Conservation (phyloP, 2,329 filamentous ascomycete species). For the Aspergillus felis region DNA sequence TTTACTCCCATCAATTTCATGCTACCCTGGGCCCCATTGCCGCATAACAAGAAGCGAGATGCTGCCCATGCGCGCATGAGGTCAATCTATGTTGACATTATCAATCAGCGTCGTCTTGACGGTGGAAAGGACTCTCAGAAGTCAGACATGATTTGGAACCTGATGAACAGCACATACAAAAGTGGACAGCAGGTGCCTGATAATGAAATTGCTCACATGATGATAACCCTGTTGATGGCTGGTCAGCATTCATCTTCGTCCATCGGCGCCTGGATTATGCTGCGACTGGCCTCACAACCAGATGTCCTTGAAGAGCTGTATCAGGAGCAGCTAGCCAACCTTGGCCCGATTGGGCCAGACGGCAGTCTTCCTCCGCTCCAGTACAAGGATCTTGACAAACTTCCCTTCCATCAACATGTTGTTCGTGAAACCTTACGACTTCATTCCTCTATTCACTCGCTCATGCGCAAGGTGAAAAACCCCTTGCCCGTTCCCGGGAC, state of each 20-base stretch:
- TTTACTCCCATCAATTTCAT: slow-evolving; percentile 80
- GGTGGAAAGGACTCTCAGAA: slow-evolving; percentile 33
- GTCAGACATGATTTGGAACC: slow-evolving; percentile 71
- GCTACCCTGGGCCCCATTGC: slow-evolving; percentile 73
- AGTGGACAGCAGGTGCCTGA: slow-evolving; percentile 66
- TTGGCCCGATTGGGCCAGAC: slow-evolving; percentile 37
- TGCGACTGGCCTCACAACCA: slow-evolving; percentile 67
- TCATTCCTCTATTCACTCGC: slow-evolving; percentile 68
- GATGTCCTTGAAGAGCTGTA: slow-evolving; percentile 68
- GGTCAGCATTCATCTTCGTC: slow-evolving; percentile 78
- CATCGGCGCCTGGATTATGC: slow-evolving; percentile 72
- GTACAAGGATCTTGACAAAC: slow-evolving; percentile 56
- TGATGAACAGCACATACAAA: slow-evolving; percentile 75
- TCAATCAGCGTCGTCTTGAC: slow-evolving; percentile 56
- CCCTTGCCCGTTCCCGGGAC: slow-evolving; percentile 53
- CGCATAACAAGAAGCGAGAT: slow-evolving; percentile 70
- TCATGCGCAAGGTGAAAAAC: slow-evolving; percentile 68
- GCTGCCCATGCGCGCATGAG: slow-evolving; percentile 67
- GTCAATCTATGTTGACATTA: slow-evolving; percentile 67
- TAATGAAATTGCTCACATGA: slow-evolving; percentile 75
- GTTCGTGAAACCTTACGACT: slow-evolving; percentile 70
- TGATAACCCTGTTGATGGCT: slow-evolving; percentile 82
- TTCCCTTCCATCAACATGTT: slow-evolving; percentile 60
- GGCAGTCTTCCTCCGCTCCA: slow-evolving; percentile 52
- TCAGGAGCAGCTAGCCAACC: slow-evolving; percentile 57